Evolutionary conservation across 768 basidiomycete genomes (phyloP), one percentile per base, ranked within the genome.

Genomic region (Trametes maxima): DNA sequence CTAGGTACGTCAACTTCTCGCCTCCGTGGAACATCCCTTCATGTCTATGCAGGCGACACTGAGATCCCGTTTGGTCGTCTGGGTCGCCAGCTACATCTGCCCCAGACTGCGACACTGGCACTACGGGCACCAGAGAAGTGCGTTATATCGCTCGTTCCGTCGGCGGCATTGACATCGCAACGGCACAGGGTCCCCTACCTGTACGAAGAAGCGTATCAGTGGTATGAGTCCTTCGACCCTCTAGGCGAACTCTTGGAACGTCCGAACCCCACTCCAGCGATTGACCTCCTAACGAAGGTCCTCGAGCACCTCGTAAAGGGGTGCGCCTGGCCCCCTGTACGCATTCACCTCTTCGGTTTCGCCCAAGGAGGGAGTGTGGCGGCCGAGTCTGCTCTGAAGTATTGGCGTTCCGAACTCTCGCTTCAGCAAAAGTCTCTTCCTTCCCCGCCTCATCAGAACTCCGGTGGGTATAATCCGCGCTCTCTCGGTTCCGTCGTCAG

Each of bases 341-440:
- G 81, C n/a, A 88, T 97, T 42, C 94, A 97, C 70, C 69, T 94
- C 47, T 90, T 95, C 58, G 94, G 94, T 2, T 97, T 92, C 64
- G 90, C 83, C 0, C 94, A 97, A 72, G 94, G 94, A 0, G 95
- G 92, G 0, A 87, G 80, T 19, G 82, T 94, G 36, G 91, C 86
- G 1, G 81, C 79, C 2, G 94, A 97, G 73, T 78, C 85, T 54
- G 82, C 81, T 0, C 68, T 92, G 6, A 68, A 74, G 36, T 82
- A 79, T 75, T 89, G 86, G 69, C 64, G 64, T 51, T 54, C 49
- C 52, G 65, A 59, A 46, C 64, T 64, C 22, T 65, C 62, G 53
- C 60, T 39, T 43, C 62, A 51, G 55, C 42, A 51, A 50, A 53
- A 59, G 42, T 28, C 49, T 36, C 69, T 63, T 48, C 37, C 54